Evolutionary conservation across 75 land plant genomes (phyloP), one percentile per base, ranked within the genome.

Genomic region (Azolla pinnata): DNA sequence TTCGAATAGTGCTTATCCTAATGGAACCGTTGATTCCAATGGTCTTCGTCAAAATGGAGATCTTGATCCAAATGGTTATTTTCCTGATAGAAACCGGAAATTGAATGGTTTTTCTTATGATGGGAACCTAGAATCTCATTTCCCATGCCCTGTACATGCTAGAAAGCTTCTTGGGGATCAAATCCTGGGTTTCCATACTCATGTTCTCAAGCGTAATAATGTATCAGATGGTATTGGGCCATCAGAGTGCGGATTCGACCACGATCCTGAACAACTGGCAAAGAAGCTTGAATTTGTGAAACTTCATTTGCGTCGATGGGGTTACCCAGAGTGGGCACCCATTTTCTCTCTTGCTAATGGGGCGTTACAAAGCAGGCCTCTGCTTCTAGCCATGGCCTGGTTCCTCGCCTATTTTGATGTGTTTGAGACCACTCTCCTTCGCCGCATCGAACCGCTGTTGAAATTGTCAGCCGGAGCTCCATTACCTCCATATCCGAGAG

Each of bases 251-350:
- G 29, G 51, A 23, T 20, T 2, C 23, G 2, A 4, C 29, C 2
- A n/a, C 17, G n/a, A 2, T 26, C 0, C 32, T 62, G 45, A 9
- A 0, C 14, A 17, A 8, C 20, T 60, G 27, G 68, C 57, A 19
- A 46, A 58, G 4, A 45, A 14, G 23, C 0, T 57, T 0, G 63
- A 21, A 17, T 60, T 68, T 53, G 70, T 68, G 47, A 68, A 68
- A 47, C 60, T 68, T 48, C 50, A 68, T 26, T 20, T 68, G 9
- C 55, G 65, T 5, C 56, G 60, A 17, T 68, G 70, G 70, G 65
- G 70, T n/a, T 68, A 68, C 56, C 70, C 64, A 9, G 42, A 64
- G 2, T 31, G 52, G 44, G 60, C 70, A 3, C 70, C 64, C 0
- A 60, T 68, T 40, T 68, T 68, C 65, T 5, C 29, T 17, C 51